Percentiles rank a stretch among this genome's conserved stretches.
phyloP scores from a whole-genome alignment of 306 rosid species.

The Medicago arabica region DNA sequence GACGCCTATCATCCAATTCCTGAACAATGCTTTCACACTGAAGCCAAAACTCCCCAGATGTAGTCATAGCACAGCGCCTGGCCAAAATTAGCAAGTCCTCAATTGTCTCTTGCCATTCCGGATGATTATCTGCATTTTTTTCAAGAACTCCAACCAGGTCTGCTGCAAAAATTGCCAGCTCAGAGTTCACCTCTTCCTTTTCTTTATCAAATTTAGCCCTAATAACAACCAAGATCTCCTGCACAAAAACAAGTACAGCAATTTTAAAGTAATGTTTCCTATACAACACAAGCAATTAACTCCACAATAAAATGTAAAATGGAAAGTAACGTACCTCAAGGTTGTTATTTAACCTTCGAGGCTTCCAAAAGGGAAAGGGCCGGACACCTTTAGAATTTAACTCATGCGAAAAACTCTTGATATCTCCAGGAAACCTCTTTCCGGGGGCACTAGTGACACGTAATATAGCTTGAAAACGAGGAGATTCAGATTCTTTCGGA shows the following conservation, averaged over 20 bases:
- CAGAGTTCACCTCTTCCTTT: slow-evolving; percentile 91
- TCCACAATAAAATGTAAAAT: slow-evolving; percentile 29
- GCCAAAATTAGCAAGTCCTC: slow-evolving; percentile 97
- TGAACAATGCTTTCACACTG: slow-evolving; percentile 98
- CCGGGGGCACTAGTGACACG: slow-evolving; percentile 97
- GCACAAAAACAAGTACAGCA: slow-evolving; percentile 46
- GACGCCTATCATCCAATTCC: slow-evolving; percentile 99
- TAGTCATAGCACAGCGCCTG: slow-evolving; percentile 93
- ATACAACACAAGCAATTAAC: slow-evolving; percentile 27
- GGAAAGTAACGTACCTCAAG: slow-evolving; percentile 69
- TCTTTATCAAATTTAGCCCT: slow-evolving; percentile 92
- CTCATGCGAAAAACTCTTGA: slow-evolving; percentile 97
- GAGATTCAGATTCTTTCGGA: slow-evolving; percentile 99
- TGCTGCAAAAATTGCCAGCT: slow-evolving; percentile 92
- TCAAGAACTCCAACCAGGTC: slow-evolving; percentile 95
- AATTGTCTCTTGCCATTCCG: slow-evolving; percentile 95
- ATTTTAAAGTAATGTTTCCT: slow-evolving; percentile 42
- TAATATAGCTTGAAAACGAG: slow-evolving; percentile 97
- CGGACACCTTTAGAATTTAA: slow-evolving; percentile 93
- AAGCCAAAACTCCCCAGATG: slow-evolving; percentile 96
- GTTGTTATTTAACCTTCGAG: slow-evolving; percentile 91
- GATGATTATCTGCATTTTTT: slow-evolving; percentile 88
- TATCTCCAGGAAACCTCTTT: slow-evolving; percentile 83
- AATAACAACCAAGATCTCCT: slow-evolving; percentile 88
- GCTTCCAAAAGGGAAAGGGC: slow-evolving; percentile 96